A percentile compares a stretch with the other conserved stretches of the same genome.
Conservation (phyloP, 306 rosid genomes). For the Canavalia gladiata region DNA sequence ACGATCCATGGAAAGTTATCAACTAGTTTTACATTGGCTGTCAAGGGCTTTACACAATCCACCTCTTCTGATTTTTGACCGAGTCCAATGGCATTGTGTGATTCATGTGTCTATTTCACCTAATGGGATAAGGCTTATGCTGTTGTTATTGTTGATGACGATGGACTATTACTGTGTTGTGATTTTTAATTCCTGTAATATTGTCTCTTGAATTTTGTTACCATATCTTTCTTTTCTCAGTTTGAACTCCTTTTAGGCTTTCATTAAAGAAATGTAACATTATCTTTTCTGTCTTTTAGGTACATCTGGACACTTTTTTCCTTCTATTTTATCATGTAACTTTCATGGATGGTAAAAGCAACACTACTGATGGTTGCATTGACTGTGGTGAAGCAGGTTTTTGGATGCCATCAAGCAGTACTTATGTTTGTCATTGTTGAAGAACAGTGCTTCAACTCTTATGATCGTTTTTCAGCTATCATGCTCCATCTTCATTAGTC, state of each 20-base stretch:
- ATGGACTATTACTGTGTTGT: conserved; percentile 3
- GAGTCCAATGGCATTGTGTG: too few species aligned
- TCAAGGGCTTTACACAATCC: too few species aligned
- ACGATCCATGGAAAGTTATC: too few species aligned
- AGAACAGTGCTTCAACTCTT: conserved; percentile 98
- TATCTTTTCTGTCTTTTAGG: conserved; percentile 37
- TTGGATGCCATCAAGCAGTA: conserved; percentile 99
- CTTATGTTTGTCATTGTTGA: conserved; percentile 91
- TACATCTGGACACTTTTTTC: conserved; percentile 26
- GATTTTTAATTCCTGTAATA: conserved; percentile 14
- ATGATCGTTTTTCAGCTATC: conserved; percentile 95
- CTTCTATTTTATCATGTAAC: conserved; percentile 34
- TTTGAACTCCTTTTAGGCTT: conserved; percentile 34
- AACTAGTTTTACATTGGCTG: too few species aligned
- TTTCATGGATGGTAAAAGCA: conserved; percentile 36
- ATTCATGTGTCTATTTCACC: too few species aligned
- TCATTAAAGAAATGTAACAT: conserved; percentile 28
- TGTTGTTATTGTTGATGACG: too few species aligned
- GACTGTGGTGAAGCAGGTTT: conserved; percentile 81
- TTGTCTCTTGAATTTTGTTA: conserved; percentile 33
- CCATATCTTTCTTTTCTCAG: background rate
- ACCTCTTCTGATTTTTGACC: too few species aligned
- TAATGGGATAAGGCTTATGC: too few species aligned
- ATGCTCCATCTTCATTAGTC: conserved; percentile 98
- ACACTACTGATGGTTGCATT: conserved; percentile 49